Conservation (phyloP, 768 basidiomycete species). For the Pisolithus microcarpus region DNA sequence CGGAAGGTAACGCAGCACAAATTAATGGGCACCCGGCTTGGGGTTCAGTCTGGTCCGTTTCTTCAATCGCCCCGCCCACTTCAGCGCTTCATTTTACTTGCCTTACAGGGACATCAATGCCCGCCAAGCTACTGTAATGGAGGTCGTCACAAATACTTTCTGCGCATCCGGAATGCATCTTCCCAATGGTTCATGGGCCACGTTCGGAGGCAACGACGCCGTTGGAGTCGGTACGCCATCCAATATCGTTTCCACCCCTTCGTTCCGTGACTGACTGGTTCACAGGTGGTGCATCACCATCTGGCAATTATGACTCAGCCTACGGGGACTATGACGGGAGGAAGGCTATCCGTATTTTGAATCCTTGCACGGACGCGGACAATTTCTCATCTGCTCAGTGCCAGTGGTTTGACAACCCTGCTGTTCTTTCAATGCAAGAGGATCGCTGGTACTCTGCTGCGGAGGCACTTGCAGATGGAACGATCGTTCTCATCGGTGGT, state of each 20-base stretch:
- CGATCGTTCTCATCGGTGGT: slow-evolving; percentile 71
- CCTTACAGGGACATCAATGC: slow-evolving; percentile 18
- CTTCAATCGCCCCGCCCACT: not conserved
- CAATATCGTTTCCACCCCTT: slow-evolving; percentile 9
- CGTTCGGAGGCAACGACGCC: slow-evolving; percentile 73
- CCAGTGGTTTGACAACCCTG: slow-evolving; percentile 65
- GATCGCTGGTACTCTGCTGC: slow-evolving; percentile 71
- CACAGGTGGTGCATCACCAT: slow-evolving; percentile 28
- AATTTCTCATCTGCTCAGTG: slow-evolving; percentile 43
- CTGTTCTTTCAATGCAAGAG: slow-evolving; percentile 53
- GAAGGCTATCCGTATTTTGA: slow-evolving; percentile 72
- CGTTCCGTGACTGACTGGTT: slow-evolving; percentile 16
- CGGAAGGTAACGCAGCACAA: slow-evolving; percentile 63
- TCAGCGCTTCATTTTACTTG: not conserved
- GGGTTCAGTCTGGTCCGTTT: slow-evolving; percentile 57
- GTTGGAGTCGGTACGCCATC: slow-evolving; percentile 37
- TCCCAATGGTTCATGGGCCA: slow-evolving; percentile 66
- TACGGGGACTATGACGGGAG: slow-evolving; percentile 79
- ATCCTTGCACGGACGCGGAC: slow-evolving; percentile 52
- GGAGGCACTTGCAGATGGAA: slow-evolving; percentile 68
- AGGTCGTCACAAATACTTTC: slow-evolving; percentile 60
- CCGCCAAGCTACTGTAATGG: slow-evolving; percentile 15
- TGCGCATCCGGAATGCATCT: slow-evolving; percentile 78
- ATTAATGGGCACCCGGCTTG: slow-evolving; percentile 69
- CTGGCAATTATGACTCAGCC: slow-evolving; percentile 40